Evolutionary conservation across 768 basidiomycete genomes (phyloP).

Genomic region (Amanita rubescens): DNA sequence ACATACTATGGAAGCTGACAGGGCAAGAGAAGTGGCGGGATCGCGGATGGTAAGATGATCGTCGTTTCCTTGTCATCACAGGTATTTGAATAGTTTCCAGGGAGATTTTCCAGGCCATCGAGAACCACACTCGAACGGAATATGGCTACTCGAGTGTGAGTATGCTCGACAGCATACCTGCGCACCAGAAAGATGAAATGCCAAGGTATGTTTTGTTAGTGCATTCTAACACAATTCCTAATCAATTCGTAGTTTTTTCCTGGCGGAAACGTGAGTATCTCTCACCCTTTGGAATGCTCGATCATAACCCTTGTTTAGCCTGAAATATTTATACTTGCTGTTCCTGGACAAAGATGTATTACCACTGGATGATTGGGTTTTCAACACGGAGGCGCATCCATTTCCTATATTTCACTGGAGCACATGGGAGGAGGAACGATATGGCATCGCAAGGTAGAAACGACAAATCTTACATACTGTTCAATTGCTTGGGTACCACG

Average conservation of each 20-base stretch:
- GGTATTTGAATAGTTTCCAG: slow-evolving; percentile 10
- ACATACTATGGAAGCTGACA: slow-evolving; percentile 46
- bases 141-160: slow-evolving; percentile 40
- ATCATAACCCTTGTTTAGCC: slow-evolving; percentile 20
- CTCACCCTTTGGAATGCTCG: background rate
- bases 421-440: slow-evolving; percentile 40
- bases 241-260: slow-evolving; percentile 29
- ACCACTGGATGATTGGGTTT: slow-evolving; percentile 46
- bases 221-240: background rate
- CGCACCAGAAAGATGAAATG: slow-evolving; percentile 37
- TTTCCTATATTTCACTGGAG: slow-evolving; percentile 67
- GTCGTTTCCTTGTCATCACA: background rate
- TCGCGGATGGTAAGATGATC: slow-evolving; percentile 34
- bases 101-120: slow-evolving; percentile 39
- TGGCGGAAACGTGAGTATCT: slow-evolving; percentile 34
- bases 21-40: slow-evolving; percentile 45
- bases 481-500: no score
- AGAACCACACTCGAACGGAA: slow-evolving; percentile 35
- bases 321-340: slow-evolving; percentile 67
- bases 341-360: slow-evolving; percentile 59
- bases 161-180: slow-evolving; percentile 26
- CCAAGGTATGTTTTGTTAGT: slow-evolving; percentile 33
- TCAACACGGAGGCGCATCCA: slow-evolving; percentile 71
- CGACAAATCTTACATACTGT: no score
- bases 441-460: slow-evolving; percentile 25